Conservation (phyloP, 345 rosid species). For the Arabis alpina region DNA sequence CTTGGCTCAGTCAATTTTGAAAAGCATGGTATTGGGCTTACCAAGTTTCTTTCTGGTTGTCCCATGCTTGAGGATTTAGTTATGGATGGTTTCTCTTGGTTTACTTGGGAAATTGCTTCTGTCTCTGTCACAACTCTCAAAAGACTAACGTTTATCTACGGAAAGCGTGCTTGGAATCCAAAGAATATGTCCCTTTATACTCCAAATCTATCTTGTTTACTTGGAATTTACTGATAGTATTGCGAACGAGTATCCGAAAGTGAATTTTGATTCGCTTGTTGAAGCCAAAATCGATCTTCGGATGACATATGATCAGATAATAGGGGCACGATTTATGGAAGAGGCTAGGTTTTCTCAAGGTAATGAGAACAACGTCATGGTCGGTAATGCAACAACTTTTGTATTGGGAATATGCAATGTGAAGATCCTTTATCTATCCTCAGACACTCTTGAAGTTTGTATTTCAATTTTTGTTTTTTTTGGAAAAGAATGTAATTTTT, state of each 20-base stretch:
- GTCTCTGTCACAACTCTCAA: constrained; percentile 22
- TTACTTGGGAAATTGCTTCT: neutral
- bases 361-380: neutral
- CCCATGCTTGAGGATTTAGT: constrained; percentile 6
- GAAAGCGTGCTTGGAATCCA: too few species aligned
- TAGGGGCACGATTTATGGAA: too few species aligned
- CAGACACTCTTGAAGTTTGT: constrained; percentile 13
- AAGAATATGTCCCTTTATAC: neutral
- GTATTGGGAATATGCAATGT: constrained; percentile 9
- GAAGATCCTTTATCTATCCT: constrained; percentile 6
- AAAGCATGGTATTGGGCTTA: neutral
- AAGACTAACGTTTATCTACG: neutral
- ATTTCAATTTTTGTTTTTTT: neutral
- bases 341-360: neutral
- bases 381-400: constrained; percentile 3
- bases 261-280: neutral
- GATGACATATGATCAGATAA: neutral
- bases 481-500: neutral
- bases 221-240: neutral
- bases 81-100: neutral
- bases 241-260: too few species aligned
- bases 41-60: constrained; percentile 28
- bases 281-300: constrained; percentile 16
- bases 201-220: constrained; percentile 16
- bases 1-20: neutral